phyloP scores from a whole-genome alignment of 495 filamentous ascomycete species.

The Chaetomium tenue region DNA sequence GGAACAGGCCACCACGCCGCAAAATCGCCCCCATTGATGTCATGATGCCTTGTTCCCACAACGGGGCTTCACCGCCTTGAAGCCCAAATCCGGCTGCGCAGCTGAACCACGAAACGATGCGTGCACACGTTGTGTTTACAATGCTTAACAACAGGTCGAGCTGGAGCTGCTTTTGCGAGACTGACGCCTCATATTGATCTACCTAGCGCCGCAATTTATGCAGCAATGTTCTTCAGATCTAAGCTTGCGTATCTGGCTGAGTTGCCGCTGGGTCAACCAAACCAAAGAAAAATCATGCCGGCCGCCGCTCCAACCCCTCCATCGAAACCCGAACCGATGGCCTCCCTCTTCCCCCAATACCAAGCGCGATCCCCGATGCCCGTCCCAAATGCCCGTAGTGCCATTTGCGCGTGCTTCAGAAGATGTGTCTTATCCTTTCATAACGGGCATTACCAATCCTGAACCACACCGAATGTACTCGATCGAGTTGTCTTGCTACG shows the following conservation, averaged over 20 bases:
- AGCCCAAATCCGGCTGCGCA: slow-evolving; percentile 5
- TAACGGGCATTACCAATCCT: slow-evolving; percentile 37
- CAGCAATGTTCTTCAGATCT: slow-evolving; percentile 34
- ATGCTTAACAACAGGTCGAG: not conserved
- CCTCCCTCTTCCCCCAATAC: slow-evolving; percentile 10
- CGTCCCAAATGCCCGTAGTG: slow-evolving; percentile 27
- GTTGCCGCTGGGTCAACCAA: slow-evolving; percentile 21
- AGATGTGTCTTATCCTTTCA: slow-evolving; percentile 32
- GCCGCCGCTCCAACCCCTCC: slow-evolving; percentile 18
- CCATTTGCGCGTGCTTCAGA: slow-evolving; percentile 26
- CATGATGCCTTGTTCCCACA: slow-evolving; percentile 19
- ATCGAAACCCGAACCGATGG: slow-evolving; percentile 19
- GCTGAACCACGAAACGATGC: not conserved
- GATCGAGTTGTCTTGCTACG: slow-evolving; percentile 16
- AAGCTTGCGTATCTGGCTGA: slow-evolving; percentile 28
- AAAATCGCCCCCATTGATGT: slow-evolving; percentile 19
- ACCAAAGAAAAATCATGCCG: slow-evolving; percentile 26
- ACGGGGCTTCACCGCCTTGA: slow-evolving; percentile 23
- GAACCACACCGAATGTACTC: slow-evolving; percentile 17
- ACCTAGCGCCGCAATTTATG: slow-evolving; percentile 29
- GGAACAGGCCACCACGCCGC: not conserved
- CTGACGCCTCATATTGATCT: slow-evolving; percentile 29
- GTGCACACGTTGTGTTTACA: not conserved
- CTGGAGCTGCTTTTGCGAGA: slow-evolving; percentile 10
- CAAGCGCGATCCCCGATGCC: slow-evolving; percentile 20